Percentiles rank a stretch among this genome's conserved stretches.
These are phyloP conservation scores for Umbelopsis sp. DNA, from an alignment of 371 early-diverging fungal species.

Conservation along the genomic window DNA sequence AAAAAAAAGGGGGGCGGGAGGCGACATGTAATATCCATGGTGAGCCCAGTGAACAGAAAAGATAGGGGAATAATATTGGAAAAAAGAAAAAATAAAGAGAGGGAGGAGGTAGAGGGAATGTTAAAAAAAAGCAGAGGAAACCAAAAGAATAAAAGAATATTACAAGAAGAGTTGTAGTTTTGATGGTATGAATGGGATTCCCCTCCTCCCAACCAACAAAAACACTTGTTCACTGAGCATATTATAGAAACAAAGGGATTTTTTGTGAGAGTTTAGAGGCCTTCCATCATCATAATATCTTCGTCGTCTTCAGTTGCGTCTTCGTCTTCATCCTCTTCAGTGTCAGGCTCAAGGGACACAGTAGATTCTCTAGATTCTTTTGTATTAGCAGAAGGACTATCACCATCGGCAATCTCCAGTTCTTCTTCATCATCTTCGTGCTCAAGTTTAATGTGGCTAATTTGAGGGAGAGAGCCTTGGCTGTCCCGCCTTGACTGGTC, in stretches of 20 bases:
- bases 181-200: no score
- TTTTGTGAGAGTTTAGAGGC: slow-evolving; percentile 21
- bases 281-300: slow-evolving; percentile 33
- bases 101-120: no score
- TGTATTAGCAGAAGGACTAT: neutral
- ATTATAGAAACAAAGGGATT: neutral
- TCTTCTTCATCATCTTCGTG: slow-evolving; percentile 26
- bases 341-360: slow-evolving; percentile 21
- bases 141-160: no score
- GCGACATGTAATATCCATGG: no score
- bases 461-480: slow-evolving; percentile 2
- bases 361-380: slow-evolving; percentile 17
- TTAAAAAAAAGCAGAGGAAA: no score
- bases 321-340: slow-evolving; percentile 33
- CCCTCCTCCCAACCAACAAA: no score
- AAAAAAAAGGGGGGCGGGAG: neutral
- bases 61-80: neutral
- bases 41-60: no score
- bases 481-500: slow-evolving; percentile 27
- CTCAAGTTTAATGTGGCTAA: slow-evolving; percentile 22
- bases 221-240: neutral
- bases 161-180: no score
- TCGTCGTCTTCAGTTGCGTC: slow-evolving; percentile 19
- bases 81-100: neutral
- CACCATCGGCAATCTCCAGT: slow-evolving; percentile 14